Evolutionary conservation across 1,284 basidiomycete genomes (phyloP).

Genomic region (Entoloma clypeatum): DNA sequence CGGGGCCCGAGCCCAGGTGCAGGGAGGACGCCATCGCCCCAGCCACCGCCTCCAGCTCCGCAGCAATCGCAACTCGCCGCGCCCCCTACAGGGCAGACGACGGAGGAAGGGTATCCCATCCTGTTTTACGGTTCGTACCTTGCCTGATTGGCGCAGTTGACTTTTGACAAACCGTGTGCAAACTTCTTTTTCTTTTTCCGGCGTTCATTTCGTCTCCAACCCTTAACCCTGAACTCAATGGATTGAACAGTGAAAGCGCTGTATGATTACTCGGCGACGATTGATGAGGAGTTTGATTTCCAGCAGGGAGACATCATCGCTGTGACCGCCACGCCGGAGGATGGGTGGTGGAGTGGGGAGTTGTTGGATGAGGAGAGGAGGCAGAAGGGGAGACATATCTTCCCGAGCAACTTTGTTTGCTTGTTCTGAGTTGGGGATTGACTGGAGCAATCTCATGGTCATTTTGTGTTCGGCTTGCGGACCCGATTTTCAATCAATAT

Average conservation of each 20-base stretch:
- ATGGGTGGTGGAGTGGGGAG: conserved; percentile 92
- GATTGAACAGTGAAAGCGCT: conserved; percentile 78
- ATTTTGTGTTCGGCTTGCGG: neutral
- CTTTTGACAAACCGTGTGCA: too few relatives aligned
- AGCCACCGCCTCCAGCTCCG: conserved; percentile 24
- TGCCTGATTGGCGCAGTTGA: too few relatives aligned
- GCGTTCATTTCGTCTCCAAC: neutral
- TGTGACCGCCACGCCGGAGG: conserved; percentile 87
- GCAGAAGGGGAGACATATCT: conserved; percentile 75
- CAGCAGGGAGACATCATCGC: conserved; percentile 90
- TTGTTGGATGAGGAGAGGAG: conserved; percentile 83
- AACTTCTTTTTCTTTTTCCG: neutral
- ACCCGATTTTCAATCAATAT: neutral
- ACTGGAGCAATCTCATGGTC: neutral
- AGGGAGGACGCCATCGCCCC: conserved; percentile 36
- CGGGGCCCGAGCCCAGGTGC: conserved; percentile 26
- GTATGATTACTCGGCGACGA: conserved; percentile 87
- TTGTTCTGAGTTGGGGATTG: conserved; percentile 45
- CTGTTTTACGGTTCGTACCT: conserved; percentile 80
- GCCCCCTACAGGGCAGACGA: conserved; percentile 57
- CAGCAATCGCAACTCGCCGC: conserved; percentile 24
- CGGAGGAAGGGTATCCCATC: conserved; percentile 75
- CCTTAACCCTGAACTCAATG: neutral
- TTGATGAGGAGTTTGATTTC: conserved; percentile 89
- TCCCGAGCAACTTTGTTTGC: conserved; percentile 91